These are phyloP conservation scores for Eucalyptus guilfoylei DNA, from an alignment of 345 rosid genomes.

Conservation along the genomic window DNA sequence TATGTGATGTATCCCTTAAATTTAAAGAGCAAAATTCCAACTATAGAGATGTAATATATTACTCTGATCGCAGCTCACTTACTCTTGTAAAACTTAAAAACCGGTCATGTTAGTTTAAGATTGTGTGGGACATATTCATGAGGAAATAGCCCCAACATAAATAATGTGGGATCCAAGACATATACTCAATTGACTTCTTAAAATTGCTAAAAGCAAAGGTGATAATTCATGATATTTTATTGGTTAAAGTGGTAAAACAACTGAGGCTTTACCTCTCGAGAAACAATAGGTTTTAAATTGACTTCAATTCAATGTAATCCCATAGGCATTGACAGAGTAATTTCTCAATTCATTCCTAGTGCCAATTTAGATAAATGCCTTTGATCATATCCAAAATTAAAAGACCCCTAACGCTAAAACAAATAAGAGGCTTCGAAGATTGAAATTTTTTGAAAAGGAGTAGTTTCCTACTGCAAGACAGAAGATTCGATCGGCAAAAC, in stretches of 20 bases:
- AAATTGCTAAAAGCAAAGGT: not conserved
- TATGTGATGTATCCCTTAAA: rapidly evolving
- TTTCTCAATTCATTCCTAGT: not conserved
- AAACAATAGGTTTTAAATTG: not conserved
- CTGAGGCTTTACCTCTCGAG: not conserved
- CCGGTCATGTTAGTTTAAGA: not conserved
- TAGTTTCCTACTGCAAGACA: not conserved
- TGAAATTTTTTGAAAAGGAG: not conserved
- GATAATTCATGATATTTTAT: not conserved
- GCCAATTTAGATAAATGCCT: not conserved
- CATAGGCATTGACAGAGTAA: not conserved
- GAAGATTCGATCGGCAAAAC: not conserved
- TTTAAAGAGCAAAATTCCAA: not conserved
- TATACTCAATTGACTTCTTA: not conserved
- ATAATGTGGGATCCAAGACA: not conserved
- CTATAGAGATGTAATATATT: not conserved
- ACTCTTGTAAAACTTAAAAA: rapidly evolving
- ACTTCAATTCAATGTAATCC: not conserved
- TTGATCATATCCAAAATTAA: not conserved
- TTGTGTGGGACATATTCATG: not conserved
- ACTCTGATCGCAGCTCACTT: not conserved
- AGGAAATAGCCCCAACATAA: not conserved
- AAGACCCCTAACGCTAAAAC: not conserved
- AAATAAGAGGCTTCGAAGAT: not conserved
- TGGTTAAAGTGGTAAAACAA: not conserved